These are phyloP conservation scores for Polyporus arcularius DNA, from an alignment of 768 basidiomycete species.

Conservation along the genomic window DNA sequence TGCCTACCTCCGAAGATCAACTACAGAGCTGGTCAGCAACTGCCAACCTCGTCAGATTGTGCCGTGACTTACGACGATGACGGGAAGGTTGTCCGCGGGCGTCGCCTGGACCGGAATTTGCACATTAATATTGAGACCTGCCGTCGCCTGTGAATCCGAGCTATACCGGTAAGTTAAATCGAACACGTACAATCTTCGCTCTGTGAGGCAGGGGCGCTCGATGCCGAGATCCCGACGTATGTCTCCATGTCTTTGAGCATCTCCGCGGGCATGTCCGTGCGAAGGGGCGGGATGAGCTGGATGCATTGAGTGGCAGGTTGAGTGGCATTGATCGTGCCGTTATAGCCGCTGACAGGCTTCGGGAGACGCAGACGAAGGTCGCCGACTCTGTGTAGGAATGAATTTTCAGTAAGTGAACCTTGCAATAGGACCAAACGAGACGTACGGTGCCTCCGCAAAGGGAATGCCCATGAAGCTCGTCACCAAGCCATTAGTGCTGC, in stretches of 20 bases:
- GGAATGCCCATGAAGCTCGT: conserved; percentile 6
- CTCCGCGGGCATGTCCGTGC: not conserved
- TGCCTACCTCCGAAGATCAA: not conserved
- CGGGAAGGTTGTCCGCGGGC: conserved; percentile 46
- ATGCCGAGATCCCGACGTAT: conserved; percentile 26
- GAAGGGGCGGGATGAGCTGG: not conserved
- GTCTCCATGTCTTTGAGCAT: not conserved
- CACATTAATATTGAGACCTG: conserved; percentile 54
- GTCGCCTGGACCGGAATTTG: conserved; percentile 27
- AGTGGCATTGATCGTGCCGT: conserved; percentile 5
- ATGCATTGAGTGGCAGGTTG: conserved; percentile 1
- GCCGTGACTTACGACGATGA: conserved; percentile 45
- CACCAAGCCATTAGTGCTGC: not conserved
- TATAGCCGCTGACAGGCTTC: not conserved
- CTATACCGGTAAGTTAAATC: not conserved
- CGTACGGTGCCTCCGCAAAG: conserved; percentile 8
- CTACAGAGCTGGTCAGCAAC: not conserved
- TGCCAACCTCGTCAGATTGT: too few species aligned
- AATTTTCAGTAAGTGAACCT: not conserved
- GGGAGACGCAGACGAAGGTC: conserved; percentile 13
- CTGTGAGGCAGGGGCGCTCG: conserved; percentile 3
- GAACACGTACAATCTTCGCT: conserved; percentile 3
- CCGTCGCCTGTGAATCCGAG: not conserved
- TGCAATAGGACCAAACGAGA: not conserved
- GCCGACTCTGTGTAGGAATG: conserved; percentile 12